Base-by-base conservation (phyloP, 2,329 filamentous ascomycete species). In the Chaetomium olivaceum region DNA sequence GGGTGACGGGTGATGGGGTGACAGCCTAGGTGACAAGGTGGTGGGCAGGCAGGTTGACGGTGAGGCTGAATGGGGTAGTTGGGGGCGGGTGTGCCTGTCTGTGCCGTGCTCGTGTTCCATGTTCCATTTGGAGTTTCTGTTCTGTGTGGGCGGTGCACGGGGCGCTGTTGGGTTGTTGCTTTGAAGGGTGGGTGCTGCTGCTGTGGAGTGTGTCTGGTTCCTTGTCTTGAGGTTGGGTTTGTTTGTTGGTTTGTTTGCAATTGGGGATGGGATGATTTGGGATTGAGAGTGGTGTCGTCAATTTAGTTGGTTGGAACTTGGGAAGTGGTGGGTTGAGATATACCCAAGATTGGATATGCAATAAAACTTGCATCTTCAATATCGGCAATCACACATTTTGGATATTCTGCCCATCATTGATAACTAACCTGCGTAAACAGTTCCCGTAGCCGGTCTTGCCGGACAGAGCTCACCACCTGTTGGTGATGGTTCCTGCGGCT, bases 401-500 rank as follows among this genome's bases (percentile, higher is more conserved):
- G 55, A 27, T 57, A 27, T 39, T 33, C 4, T n/a, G 12, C 31
- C n/a, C n/a, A 57, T 12, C 11, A 36, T 9, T 36, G 9, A 36
- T 12, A 36, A 23, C 16, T 14, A 29, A 21, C 36, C 23, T 31
- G 27, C 29, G 16, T 31, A 8, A 19, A 12, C 11, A 16, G 14
- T 14, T 54, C 7, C 16, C 51, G 16, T 4, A 54, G 51, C 25
- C 25, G 51, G 51, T 29, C 25, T 14, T 9, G 23, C 25, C 7
- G 5, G 39, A 16, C n/a, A 23, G n/a, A 21, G 7, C 9, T 16
- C 25, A n/a, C 8, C 25, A 19, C 11, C 55, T 43, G 57, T 59
- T 61, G 52, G 52, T 50, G 39, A 62, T 46, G 14, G 43, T 29
- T 58, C 60, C 29, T 62, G 60, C 60, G 36, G 61, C 55, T 58